Conservation (phyloP, 192 early-diverging fungal genomes). For the Mortierella antarctica region DNA sequence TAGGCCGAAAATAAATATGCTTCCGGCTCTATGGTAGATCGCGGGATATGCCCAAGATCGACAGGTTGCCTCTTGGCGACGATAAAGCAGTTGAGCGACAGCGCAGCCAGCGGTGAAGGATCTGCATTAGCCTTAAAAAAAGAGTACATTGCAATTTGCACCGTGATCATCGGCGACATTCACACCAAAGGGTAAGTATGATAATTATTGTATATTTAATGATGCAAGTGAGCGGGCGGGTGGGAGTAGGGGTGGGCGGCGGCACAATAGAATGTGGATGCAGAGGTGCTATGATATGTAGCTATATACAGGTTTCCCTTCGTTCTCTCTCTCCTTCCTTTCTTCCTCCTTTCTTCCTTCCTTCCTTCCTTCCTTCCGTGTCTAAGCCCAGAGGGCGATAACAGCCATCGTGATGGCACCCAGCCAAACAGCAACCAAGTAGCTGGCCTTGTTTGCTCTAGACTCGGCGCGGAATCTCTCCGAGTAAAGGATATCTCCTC, state of each 20-base stretch:
- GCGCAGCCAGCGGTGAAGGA: background rate
- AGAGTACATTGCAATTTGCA: no score
- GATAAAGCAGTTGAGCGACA: no score
- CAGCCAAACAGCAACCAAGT: conserved; percentile 56
- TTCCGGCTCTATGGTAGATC: no score
- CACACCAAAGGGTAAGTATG: no score
- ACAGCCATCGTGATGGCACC: conserved; percentile 65
- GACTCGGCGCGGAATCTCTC: conserved; percentile 44
- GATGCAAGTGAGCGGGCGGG: no score
- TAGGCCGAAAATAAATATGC: no score
- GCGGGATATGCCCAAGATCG: no score
- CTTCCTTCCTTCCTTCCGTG: background rate
- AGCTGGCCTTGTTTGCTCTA: conserved; percentile 20
- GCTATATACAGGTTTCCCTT: background rate
- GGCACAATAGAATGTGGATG: no score
- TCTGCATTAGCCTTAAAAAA: background rate
- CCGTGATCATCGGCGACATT: no score
- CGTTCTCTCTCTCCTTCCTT: background rate
- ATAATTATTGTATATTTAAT: no score
- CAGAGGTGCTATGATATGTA: background rate
- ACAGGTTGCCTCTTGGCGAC: no score
- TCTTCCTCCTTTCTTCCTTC: background rate
- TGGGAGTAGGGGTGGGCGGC: no score
- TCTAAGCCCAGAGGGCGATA: conserved; percentile 23
- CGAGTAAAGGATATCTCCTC: conserved; percentile 70